These are phyloP conservation scores for Pholiota molesta DNA, from an alignment of 768 basidiomycete genomes.

Conservation along the genomic window DNA sequence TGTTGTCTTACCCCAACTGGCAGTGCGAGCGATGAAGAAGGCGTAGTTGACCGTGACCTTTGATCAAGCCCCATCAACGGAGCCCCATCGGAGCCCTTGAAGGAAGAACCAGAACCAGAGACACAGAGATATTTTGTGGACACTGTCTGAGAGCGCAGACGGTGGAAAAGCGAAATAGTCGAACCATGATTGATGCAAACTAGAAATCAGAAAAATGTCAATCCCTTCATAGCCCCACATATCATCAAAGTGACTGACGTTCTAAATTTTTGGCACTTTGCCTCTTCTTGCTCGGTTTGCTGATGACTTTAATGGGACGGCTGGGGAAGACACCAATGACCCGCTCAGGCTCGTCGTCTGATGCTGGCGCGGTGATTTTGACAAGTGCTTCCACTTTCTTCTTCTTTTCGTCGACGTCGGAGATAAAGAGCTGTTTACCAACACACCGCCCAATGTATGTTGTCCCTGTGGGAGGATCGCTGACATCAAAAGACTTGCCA, in stretches of 20 bases:
- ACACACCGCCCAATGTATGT: conserved; percentile 93
- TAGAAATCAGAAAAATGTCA: conserved; percentile 31
- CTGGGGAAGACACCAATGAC: conserved; percentile 90
- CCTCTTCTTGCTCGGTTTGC: conserved; percentile 97
- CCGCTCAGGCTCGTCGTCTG: conserved; percentile 80
- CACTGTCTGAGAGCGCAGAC: conserved; percentile 93
- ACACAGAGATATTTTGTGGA: conserved; percentile 96
- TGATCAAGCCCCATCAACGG: conserved; percentile 81
- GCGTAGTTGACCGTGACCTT: conserved; percentile 69
- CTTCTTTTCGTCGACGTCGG: conserved; percentile 93
- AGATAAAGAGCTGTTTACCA: conserved; percentile 94
- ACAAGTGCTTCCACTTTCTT: conserved; percentile 94
- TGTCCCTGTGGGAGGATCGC: conserved; percentile 76
- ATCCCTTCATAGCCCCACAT: conserved; percentile 14
- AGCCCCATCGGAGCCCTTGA: conserved; percentile 92
- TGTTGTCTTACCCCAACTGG: conserved; percentile 75
- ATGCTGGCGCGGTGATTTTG: conserved; percentile 79
- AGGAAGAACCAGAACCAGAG: conserved; percentile 88
- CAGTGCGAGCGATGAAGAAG: conserved; percentile 90
- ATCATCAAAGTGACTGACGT: conserved; percentile 54
- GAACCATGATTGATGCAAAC: conserved; percentile 97
- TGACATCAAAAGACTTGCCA: conserved; percentile 83
- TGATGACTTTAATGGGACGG: conserved; percentile 97
- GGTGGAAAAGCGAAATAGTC: conserved; percentile 93
- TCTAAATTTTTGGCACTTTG: conserved; percentile 93